Evolutionary conservation across 257 asterid species (phyloP).

Genomic region (Ilex asprella): DNA sequence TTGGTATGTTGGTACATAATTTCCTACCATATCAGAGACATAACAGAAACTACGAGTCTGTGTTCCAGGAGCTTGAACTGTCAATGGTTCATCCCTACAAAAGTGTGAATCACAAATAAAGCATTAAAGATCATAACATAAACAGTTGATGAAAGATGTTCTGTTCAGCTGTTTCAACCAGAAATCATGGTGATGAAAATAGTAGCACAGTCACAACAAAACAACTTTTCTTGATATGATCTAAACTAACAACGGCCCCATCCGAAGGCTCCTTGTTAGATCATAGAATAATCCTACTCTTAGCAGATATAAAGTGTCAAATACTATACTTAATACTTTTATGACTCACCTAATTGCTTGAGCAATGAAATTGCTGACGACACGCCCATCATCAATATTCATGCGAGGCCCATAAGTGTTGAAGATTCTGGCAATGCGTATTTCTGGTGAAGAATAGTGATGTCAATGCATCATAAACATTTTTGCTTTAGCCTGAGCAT

Average conservation of each 20-base stretch:
- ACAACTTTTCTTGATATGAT: background rate
- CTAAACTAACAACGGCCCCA: too few relatives aligned
- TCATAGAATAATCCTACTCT: background rate
- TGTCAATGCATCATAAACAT: background rate
- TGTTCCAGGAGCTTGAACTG: slow-evolving; percentile 3
- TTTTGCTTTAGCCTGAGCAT: background rate
- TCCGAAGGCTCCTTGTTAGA: too few relatives aligned
- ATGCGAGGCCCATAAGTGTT: slow-evolving; percentile 97
- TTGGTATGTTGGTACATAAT: background rate
- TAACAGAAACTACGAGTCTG: slow-evolving; percentile 1
- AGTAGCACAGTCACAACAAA: background rate
- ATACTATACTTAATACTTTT: too few relatives aligned
- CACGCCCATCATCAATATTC: slow-evolving; percentile 99
- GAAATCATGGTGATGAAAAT: too few relatives aligned
- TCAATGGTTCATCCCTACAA: background rate
- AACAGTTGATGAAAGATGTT: background rate
- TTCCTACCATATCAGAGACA: background rate
- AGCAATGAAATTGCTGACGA: slow-evolving; percentile 94
- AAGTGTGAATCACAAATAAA: background rate
- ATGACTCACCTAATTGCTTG: slow-evolving; percentile 80
- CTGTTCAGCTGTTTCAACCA: background rate
- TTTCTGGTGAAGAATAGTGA: slow-evolving; percentile 37
- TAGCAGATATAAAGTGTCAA: background rate
- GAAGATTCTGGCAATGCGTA: slow-evolving; percentile 89
- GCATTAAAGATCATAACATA: background rate